Evolutionary conservation across 1,284 basidiomycete genomes (phyloP), one percentile per base, ranked within the genome.

Genomic region (Trichosporon inkin): DNA sequence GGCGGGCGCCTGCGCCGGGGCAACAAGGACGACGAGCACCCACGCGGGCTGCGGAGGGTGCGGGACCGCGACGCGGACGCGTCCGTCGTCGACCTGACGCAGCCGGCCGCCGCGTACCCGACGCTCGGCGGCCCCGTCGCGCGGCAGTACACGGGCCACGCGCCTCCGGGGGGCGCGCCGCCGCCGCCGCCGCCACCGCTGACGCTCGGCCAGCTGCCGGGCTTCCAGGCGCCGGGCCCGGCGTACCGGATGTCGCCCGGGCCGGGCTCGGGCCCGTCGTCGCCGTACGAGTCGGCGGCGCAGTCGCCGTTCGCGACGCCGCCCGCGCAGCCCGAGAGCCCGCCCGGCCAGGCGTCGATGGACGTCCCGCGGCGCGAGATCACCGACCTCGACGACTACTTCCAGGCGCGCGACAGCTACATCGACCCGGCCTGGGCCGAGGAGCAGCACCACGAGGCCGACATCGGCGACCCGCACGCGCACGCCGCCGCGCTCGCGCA

Each of bases 301-400:
- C 44, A 49, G 44, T 49, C 44, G 16, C 40, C 40, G 17, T 44
- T 44, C 40, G 10, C 40, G 22, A 19, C 40, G 28, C 28, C 28
- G 28, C 28, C 28, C 44, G 14, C 44, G 16, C 44, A 49, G 14
- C 38, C 44, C 16, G 28, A 24, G 14, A 32, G 24, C 8, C 44
- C 44, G 22, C 5, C 4, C 5, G 22, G 28, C 17, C 44, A 49
- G 4, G 22, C 44, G 17, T 14, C 10, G 6, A 49, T 22, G 10
- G 44, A 49, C 44, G 28, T 49, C 44, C 44, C 44, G 6, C 44
- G 44, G 14, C 22, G 22, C 14, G 22, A 49, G 44, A 49, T 49
- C 44, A 49, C 24, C 14, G 44, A 49, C 24, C 24, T 49, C 14
- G 44, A 49, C 44, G 44, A 49, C 44, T 49, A 49, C 44, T 49